Conservation (phyloP, 129 eudicot genomes). For the Escallonia herrerae region DNA sequence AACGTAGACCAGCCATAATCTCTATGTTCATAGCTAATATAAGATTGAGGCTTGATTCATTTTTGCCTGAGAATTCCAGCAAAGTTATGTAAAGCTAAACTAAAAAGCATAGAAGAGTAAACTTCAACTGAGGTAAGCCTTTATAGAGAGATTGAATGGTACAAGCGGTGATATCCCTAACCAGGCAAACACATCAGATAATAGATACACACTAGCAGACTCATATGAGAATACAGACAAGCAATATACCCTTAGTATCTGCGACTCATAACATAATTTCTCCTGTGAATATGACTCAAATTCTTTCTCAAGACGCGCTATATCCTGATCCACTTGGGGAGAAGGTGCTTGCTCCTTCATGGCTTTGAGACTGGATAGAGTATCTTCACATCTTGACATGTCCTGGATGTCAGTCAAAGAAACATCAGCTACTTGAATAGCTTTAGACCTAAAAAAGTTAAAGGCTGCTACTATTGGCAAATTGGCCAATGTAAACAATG, state of each 20-base stretch:
- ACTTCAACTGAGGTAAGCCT: too few relatives aligned
- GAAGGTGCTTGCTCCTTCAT: slow-evolving; percentile 79
- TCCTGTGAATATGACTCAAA: slow-evolving; percentile 72
- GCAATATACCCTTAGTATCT: slow-evolving; percentile 67
- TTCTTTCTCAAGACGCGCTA: slow-evolving; percentile 77
- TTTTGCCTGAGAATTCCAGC: too few relatives aligned
- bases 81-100: too few relatives aligned
- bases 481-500: too few relatives aligned
- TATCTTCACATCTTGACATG: slow-evolving; percentile 81
- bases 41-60: too few relatives aligned
- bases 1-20: too few relatives aligned
- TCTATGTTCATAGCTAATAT: too few relatives aligned
- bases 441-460: neutral
- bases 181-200: neutral
- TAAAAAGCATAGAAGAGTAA: too few relatives aligned
- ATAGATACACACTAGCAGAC: too few relatives aligned
- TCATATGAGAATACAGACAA: slow-evolving; percentile 2
- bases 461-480: neutral
- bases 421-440: neutral
- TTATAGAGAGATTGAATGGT: too few relatives aligned
- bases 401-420: slow-evolving; percentile 44
- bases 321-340: slow-evolving; percentile 68
- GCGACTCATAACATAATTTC: slow-evolving; percentile 91
- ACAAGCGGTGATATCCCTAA: neutral
- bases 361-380: slow-evolving; percentile 57